A percentile compares a stretch with the other conserved stretches of the same genome.
Evolutionary conservation across 2,329 filamentous ascomycete genomes (phyloP).

Genomic region (Drechslera avenae): DNA sequence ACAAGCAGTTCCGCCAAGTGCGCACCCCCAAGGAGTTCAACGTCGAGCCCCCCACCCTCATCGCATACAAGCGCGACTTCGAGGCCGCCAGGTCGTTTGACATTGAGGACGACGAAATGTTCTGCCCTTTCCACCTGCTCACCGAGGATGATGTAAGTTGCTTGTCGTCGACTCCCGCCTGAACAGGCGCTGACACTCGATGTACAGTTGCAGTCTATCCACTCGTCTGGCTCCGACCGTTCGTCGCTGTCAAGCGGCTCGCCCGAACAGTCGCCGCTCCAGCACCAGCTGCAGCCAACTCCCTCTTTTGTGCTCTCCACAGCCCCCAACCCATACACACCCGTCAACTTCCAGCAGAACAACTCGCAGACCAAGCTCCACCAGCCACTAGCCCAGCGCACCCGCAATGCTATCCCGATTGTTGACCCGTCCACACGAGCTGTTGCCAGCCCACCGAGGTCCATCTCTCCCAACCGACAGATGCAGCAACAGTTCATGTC

Average conservation of each 20-base stretch:
- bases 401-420: slow-evolving; percentile 95
- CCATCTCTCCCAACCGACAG: slow-evolving; percentile 68
- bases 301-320: slow-evolving; percentile 74
- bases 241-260: slow-evolving; percentile 95
- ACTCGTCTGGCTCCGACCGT: slow-evolving; percentile 86
- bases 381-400: slow-evolving; percentile 86
- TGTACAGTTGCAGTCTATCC: slow-evolving; percentile 82
- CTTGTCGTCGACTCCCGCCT: slow-evolving; percentile 29
- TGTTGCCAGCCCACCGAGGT: slow-evolving; percentile 85
- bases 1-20: slow-evolving; percentile 84
- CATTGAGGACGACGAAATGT: slow-evolving; percentile 93
- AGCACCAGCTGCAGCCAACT: slow-evolving; percentile 75
- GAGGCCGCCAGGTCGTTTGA: slow-evolving; percentile 94
- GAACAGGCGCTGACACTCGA: slow-evolving; percentile 40
- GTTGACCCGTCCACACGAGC: slow-evolving; percentile 93
- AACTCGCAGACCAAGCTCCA: slow-evolving; percentile 75
- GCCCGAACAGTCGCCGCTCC: slow-evolving; percentile 86
- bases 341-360: slow-evolving; percentile 64
- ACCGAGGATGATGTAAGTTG: slow-evolving; percentile 85
- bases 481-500: slow-evolving; percentile 59
- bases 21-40: slow-evolving; percentile 82
- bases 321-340: slow-evolving; percentile 60
- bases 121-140: slow-evolving; percentile 84
- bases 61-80: slow-evolving; percentile 82
- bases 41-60: slow-evolving; percentile 75